Base-by-base conservation (phyloP, 345 rosid species). In the Aegle marmelos region DNA sequence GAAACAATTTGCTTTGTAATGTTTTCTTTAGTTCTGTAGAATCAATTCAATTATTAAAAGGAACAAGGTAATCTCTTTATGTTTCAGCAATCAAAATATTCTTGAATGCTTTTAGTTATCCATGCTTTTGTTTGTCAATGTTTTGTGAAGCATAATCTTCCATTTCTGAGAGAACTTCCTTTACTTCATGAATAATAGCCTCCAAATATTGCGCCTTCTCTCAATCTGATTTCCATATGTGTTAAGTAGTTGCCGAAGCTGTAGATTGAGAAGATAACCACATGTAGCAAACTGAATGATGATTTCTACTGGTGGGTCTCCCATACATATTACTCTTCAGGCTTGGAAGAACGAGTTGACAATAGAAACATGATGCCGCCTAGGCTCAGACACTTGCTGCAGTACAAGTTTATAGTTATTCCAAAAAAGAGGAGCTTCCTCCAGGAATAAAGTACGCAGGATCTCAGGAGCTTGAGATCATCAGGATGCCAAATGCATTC, bases 321-420 rank as follows among this genome's bases (percentile, higher is more conserved):
- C 60, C 21, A 72, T 34, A 16, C 39, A 36, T 36, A 36, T 36
- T 36, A 36, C 39, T 6, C 39, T 36, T 36, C 73, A 61, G 31
- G 77, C 56, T 62, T 76, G 73, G 73, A 71, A 39, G 65, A 65
- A 31, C 76, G 73, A 76, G 2, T 71, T 84, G 37, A 54, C 77
- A 30, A 34, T 81, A n/a, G 60, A 72, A 75, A 72, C 67, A 50
- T 72, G 59, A 3, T 68, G 50, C 73, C 41, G 50, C 73, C 41
- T 17, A 78, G 84, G 73, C 81, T 79, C 17, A 59, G 25, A 60
- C 41, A 22, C 24, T 73, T 76, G 19, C 76, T 60, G 74, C 13
- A 80, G 80, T 30, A 39, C 58, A 45, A 66, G 39, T 36, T 36
- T 7, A 10, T 8, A n/a, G 73, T 21, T 83, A 78, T 24, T 54